A percentile compares a stretch with the other conserved stretches of the same genome.
These are phyloP conservation scores for Stellera chamaejasme DNA, from an alignment of 345 rosid genomes.

Conservation along the genomic window DNA sequence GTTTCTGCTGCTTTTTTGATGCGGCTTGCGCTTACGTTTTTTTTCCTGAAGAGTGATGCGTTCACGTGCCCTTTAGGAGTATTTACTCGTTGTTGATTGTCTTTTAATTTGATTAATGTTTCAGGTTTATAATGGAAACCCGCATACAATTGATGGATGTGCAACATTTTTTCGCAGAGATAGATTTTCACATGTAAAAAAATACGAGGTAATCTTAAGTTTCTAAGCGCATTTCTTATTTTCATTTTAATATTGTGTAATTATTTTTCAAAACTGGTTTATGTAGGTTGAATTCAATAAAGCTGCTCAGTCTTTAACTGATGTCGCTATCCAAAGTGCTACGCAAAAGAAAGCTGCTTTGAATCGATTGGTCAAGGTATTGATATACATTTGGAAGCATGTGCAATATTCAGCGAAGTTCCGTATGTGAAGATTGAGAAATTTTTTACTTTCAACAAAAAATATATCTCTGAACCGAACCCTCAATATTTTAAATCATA, in stretches of 20 bases:
- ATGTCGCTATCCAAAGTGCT: constrained; percentile 59
- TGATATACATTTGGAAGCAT: constrained; percentile 1
- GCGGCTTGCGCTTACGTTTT: not conserved
- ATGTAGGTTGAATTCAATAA: constrained; percentile 94
- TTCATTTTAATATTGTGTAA: constrained; percentile 6
- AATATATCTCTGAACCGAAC: no score
- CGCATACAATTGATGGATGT: constrained; percentile 72
- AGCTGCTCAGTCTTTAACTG: constrained; percentile 98
- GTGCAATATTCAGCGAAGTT: not conserved
- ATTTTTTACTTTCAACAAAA: no score
- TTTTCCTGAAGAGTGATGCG: not conserved
- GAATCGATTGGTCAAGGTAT: constrained; percentile 79
- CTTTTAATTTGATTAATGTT: not conserved
- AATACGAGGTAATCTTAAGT: constrained; percentile 65
- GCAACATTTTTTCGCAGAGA: constrained; percentile 95
- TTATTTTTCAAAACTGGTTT: not conserved
- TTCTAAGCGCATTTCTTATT: constrained; percentile 9
- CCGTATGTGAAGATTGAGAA: no score
- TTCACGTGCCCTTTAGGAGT: not conserved
- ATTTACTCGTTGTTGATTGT: not conserved
- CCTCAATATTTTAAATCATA: no score
- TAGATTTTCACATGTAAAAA: constrained; percentile 93
- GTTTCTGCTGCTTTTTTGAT: constrained; percentile 7
- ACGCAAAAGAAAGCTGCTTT: constrained; percentile 86
- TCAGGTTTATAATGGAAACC: constrained; percentile 69